Base-by-base conservation (phyloP, 805 yeast genomes). In the Saccharomycopsis fibuligera region DNA sequence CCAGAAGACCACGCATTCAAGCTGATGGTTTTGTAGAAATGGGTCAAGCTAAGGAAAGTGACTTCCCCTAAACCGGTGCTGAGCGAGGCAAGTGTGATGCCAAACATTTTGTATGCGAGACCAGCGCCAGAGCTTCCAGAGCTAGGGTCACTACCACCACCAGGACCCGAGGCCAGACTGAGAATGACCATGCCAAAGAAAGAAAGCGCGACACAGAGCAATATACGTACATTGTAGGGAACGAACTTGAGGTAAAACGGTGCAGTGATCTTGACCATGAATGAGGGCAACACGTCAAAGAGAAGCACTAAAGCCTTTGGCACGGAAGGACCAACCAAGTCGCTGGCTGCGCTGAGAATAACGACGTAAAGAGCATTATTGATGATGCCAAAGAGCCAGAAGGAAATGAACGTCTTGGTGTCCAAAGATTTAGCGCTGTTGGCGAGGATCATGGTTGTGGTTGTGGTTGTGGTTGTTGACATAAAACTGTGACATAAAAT, bases 51-150 rank as follows among this genome's bases (percentile, higher is more conserved):
- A 38, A 91, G 66, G 56, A 91, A 91, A 0, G 96, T 86, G 4
- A 86, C 69, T 61, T 91, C 99, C 0, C 99, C 99, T 22, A 90
- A 66, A 0, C 98, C 98, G 0, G 96, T 83, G 16, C 95, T 81
- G 2, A 78, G 56, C 0, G 96, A 86, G 0, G 97, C 96, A 55
- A 90, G 59, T 4, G 75, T 69, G 8, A 91, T 81, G 0, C 97
- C 97, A 14, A 76, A 53, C 5, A 90, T 60, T 45, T 78, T 75
- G 27, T 67, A 37, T 0, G 55, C 19, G 4, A 79, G 62, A n/a
- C n/a, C n/a, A 0, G 62, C 45, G 1, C 65, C 55, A 8, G 68
- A 64, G 2, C 67, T 48, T 23, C 31, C 36, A 3, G 24, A 36
- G 25, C 30, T 16, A 21, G 16, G 23, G 24, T 19, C 39, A n/a